phyloP scores from a whole-genome alignment of 148 eudicot genomes.

The Arctostaphylos glauca region DNA sequence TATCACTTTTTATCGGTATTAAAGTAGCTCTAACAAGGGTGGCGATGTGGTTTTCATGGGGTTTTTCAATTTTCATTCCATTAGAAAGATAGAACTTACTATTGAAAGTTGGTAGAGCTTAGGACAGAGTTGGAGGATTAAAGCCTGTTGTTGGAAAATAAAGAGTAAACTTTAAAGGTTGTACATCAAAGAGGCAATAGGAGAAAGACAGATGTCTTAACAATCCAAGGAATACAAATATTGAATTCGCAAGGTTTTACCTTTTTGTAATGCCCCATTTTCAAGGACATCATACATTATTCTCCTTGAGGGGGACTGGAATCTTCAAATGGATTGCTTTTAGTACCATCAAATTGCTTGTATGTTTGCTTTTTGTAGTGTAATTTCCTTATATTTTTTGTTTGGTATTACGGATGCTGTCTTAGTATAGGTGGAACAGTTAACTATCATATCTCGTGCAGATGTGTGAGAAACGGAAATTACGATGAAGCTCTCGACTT shows the following conservation, averaged over 20 bases:
- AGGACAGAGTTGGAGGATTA: background rate
- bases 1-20: background rate
- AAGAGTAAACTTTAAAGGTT: background rate
- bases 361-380: background rate
- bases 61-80: background rate
- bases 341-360: background rate
- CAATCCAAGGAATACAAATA: background rate
- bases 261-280: background rate
- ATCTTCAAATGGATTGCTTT: background rate
- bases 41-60: background rate
- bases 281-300: background rate
- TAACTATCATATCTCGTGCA: conserved; percentile 22
- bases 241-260: background rate
- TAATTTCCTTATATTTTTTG: background rate
- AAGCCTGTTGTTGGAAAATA: background rate
- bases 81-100: background rate
- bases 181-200: background rate
- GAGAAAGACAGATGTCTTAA: background rate
- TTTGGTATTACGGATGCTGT: background rate
- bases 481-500: conserved; percentile 96
- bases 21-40: background rate
- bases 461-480: conserved; percentile 98
- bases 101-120: background rate
- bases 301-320: background rate
- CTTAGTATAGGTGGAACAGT: conserved; percentile 1